phyloP scores from a whole-genome alignment of 768 basidiomycete genomes.

The Phlebiopsis flavidoalba region DNA sequence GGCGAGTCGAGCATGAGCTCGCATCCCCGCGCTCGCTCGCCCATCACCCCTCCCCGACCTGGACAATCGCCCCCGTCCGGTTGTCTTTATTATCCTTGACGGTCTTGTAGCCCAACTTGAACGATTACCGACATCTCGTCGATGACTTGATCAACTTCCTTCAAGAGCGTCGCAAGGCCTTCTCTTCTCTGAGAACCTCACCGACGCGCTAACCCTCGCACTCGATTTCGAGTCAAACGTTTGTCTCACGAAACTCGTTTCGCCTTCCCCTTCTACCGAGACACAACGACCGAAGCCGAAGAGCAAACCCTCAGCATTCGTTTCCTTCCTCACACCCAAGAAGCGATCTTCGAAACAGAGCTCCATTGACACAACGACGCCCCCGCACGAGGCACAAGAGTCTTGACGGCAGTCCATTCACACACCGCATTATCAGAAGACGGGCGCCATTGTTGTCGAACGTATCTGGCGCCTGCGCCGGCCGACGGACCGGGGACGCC shows the following conservation, averaged over 20 bases:
- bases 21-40: slow-evolving; percentile 50
- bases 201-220: slow-evolving; percentile 76
- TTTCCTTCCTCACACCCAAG: slow-evolving; percentile 77
- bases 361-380: slow-evolving; percentile 43
- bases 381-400: slow-evolving; percentile 40
- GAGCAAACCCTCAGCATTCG: slow-evolving; percentile 48
- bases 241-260: slow-evolving; percentile 17
- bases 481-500: slow-evolving; percentile 62
- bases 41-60: slow-evolving; percentile 61
- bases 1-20: slow-evolving; percentile 60
- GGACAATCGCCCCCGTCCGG: slow-evolving; percentile 69
- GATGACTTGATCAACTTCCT: slow-evolving; percentile 79
- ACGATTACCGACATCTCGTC: slow-evolving; percentile 67
- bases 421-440: slow-evolving; percentile 78
- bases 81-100: slow-evolving; percentile 77
- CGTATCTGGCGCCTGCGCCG: slow-evolving; percentile 59
- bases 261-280: slow-evolving; percentile 23
- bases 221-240: slow-evolving; percentile 48
- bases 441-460: slow-evolving; percentile 64
- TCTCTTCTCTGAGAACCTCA: slow-evolving; percentile 86
- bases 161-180: slow-evolving; percentile 84
- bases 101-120: slow-evolving; percentile 80
- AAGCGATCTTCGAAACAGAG: slow-evolving; percentile 46
- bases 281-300: slow-evolving; percentile 38
- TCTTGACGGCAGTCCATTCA: slow-evolving; percentile 60